Conservation (phyloP, 352 stramenopile species). For the Phytophthora niederhauseri region DNA sequence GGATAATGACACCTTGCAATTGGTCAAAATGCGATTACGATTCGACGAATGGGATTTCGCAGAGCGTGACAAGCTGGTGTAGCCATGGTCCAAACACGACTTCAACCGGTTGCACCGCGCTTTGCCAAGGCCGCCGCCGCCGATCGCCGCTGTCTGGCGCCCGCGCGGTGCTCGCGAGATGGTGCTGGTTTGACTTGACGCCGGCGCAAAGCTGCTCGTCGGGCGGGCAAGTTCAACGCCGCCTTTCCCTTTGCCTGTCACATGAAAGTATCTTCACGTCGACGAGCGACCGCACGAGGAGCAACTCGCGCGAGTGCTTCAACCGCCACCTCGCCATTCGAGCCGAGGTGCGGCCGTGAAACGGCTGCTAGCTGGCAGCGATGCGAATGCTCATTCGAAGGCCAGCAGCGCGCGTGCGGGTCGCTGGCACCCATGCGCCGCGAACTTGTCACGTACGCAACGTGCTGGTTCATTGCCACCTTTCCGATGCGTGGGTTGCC, state of each 20-base stretch:
- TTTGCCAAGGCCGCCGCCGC: not conserved
- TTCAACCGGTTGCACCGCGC: slow-evolving; percentile 4
- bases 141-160: not conserved
- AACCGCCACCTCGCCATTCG: not conserved
- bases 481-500: not conserved
- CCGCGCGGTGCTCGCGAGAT: not conserved
- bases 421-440: not conserved
- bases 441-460: not conserved
- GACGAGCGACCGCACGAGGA: not conserved
- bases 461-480: no score
- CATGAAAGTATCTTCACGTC: slow-evolving; percentile 31
- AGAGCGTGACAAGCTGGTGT: slow-evolving; percentile 1
- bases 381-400: slow-evolving; percentile 2
- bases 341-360: not conserved
- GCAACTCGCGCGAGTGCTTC: not conserved
- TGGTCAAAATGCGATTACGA: not conserved
- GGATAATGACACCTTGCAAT: not conserved
- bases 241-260: slow-evolving; percentile 25
- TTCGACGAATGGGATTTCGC: not conserved
- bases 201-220: not conserved
- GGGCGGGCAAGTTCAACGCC: slow-evolving; percentile 11
- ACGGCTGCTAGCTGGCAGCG: not conserved
- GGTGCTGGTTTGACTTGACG: slow-evolving; percentile 1
- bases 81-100: not conserved
- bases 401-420: not conserved